Conservation (phyloP, 164 flowering plant genomes). For the Amborella trichopoda region DNA sequence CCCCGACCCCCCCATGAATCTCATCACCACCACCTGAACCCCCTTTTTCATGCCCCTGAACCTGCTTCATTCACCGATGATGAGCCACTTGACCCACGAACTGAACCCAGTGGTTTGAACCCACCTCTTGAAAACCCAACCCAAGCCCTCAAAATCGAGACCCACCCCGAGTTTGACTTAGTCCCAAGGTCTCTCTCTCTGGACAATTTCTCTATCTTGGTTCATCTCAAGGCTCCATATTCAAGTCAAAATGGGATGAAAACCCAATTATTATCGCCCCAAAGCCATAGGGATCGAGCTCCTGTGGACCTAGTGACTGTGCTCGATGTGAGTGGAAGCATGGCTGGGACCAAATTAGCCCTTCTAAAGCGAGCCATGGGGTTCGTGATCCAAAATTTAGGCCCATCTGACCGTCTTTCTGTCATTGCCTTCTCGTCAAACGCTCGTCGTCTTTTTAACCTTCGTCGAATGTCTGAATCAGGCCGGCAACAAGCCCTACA, state of each 20-base stretch:
- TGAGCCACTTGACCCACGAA: not conserved
- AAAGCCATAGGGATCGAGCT: not conserved
- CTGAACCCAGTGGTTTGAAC: not conserved
- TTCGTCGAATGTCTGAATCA: slow-evolving; percentile 1
- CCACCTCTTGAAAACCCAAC: not conserved
- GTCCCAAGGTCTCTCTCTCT: not conserved
- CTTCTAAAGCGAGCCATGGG: slow-evolving; percentile 2
- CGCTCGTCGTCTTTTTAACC: slow-evolving; percentile 1
- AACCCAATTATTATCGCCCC: not conserved
- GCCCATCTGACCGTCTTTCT: slow-evolving; percentile 3
- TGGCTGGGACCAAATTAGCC: not conserved
- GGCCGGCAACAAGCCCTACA: slow-evolving; percentile 2
- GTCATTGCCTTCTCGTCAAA: slow-evolving; percentile 1
- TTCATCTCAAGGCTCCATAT: slow-evolving; percentile 1
- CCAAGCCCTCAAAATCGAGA: not conserved
- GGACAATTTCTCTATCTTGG: not conserved
- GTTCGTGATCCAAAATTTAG: slow-evolving; percentile 2
- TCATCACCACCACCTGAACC: not conserved
- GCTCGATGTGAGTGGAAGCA: slow-evolving; percentile 4
- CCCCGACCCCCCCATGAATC: not conserved
- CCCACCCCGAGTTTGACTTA: not conserved
- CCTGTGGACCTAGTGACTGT: slow-evolving; percentile 2
- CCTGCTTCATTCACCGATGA: slow-evolving; percentile 1
- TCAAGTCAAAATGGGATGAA: not conserved
- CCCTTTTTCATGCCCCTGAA: not conserved